Evolutionary conservation across 2,329 filamentous ascomycete genomes (phyloP).

Genomic region (Nemania diffusa): DNA sequence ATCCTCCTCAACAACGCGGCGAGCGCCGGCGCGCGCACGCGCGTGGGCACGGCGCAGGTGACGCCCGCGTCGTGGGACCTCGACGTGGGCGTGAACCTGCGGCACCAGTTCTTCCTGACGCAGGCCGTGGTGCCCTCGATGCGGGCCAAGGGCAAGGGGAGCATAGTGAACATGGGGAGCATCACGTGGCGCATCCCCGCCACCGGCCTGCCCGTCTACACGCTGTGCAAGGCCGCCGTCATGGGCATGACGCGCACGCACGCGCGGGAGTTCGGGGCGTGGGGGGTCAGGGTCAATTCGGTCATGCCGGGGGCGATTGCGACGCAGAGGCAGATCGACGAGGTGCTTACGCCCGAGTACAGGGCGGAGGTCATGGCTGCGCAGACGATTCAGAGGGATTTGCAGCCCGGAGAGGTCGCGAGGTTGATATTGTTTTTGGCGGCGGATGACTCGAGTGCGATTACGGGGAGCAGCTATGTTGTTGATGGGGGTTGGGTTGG

Average conservation of each 20-base stretch:
- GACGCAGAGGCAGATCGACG: constrained; percentile 56
- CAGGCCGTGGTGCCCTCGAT: constrained; percentile 53
- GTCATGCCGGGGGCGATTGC: constrained; percentile 61
- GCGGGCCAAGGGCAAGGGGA: constrained; percentile 45
- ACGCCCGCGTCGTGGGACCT: constrained; percentile 56
- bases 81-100: constrained; percentile 57
- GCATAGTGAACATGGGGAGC: constrained; percentile 56
- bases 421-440: constrained; percentile 58
- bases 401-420: constrained; percentile 57
- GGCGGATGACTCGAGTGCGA: constrained; percentile 58
- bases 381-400: constrained; percentile 57
- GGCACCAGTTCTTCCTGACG: constrained; percentile 57
- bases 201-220: constrained; percentile 49
- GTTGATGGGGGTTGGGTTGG: constrained; percentile 52
- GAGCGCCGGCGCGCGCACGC: constrained; percentile 40
- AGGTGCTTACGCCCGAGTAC: constrained; percentile 57
- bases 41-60: constrained; percentile 49
- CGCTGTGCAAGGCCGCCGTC: constrained; percentile 53
- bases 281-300: constrained; percentile 58
- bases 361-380: constrained; percentile 51
- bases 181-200: constrained; percentile 54
- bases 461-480: constrained; percentile 57
- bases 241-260: constrained; percentile 54
- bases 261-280: constrained; percentile 51
- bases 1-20: constrained; percentile 54